Evolutionary conservation across 129 eudicot species (phyloP), one percentile per base, ranked within the genome.

Genomic region (Centrapalus pauciflorus): DNA sequence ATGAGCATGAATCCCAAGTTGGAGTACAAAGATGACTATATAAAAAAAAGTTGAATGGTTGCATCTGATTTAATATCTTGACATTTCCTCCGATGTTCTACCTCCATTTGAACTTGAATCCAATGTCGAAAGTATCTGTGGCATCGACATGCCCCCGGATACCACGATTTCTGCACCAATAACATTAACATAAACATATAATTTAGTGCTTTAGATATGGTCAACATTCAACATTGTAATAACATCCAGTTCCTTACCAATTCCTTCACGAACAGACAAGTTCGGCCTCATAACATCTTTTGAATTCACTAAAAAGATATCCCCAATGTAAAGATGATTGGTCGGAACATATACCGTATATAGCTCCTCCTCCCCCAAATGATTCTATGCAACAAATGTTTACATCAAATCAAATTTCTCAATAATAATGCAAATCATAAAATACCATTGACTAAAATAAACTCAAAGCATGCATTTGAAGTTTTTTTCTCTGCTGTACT

Each of bases 101-200:
- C 41, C 70, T 84, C 85, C 85, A 56, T 81, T 79, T 28, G 90
- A 67, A 56, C 79, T 79, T 28, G 90, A 67, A 62, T 91, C 97
- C 76, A 87, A 1, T 7, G 96, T 83, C 12, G 96, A 82, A 41
- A 91, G 86, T 59, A 83, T 81, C 65, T 85, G 97, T 23, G 97
- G 97, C 96, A 91, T 87, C 37, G 97, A 91, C 97, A 91, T 91
- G 34, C 97, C 97, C 61, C 97, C 97, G 9, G 97, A 91, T 35
- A 91, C 97, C 6, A 91, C 97, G 66, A 87, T 91, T 67, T 91
- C 96, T 87, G 94, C 84, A 87, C 71, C 70, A 50, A 71, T 23
- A 72, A 67, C 1, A 65, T 48, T 4, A 50, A 35, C 43, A 54
- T 40, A 32, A 30, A 45, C 25, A 4, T 41, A 43, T 28, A 26